Percentiles rank a stretch among this genome's conserved stretches.
Evolutionary conservation across 108 stramenopile species (phyloP).

Genomic region (Conticribra weissflogii): DNA sequence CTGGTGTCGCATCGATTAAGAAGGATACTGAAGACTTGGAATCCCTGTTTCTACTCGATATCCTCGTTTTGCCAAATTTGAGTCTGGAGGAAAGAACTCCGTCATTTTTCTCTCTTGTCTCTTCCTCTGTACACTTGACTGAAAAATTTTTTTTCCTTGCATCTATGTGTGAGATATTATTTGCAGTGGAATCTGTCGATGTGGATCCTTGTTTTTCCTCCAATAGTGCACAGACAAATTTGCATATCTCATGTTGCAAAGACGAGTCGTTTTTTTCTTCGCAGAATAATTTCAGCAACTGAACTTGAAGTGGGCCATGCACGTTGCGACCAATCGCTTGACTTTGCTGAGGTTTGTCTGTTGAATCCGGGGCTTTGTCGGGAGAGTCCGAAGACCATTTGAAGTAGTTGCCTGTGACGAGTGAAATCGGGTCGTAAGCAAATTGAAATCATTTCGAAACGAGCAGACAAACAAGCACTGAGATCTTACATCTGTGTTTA

Average conservation of each 20-base stretch:
- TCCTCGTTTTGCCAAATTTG: constrained; percentile 10
- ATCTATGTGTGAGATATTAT: background rate
- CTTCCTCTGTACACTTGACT: background rate
- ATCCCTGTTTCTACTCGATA: background rate
- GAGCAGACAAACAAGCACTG: constrained; percentile 57
- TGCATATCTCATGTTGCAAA: constrained; percentile 30
- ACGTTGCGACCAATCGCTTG: background rate
- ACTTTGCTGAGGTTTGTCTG: constrained; percentile 1
- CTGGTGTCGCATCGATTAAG: background rate
- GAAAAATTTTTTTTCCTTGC: background rate
- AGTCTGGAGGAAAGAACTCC: constrained; percentile 6
- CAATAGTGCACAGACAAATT: constrained; percentile 29
- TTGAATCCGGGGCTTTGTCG: background rate
- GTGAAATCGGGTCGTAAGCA: background rate
- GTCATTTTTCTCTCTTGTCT: constrained; percentile 11
- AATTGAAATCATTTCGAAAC: background rate
- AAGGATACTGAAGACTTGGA: background rate
- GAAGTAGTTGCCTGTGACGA: constrained; percentile 2
- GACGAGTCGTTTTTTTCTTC: background rate
- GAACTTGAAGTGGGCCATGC: constrained; percentile 24
- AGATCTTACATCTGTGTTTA: constrained; percentile 67
- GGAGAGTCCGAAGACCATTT: constrained; percentile 15
- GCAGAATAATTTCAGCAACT: constrained; percentile 29
- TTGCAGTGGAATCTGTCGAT: background rate
- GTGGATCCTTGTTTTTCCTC: constrained; percentile 21